Conservation (phyloP, 352 stramenopile species). For the Phytopythium boreale region DNA sequence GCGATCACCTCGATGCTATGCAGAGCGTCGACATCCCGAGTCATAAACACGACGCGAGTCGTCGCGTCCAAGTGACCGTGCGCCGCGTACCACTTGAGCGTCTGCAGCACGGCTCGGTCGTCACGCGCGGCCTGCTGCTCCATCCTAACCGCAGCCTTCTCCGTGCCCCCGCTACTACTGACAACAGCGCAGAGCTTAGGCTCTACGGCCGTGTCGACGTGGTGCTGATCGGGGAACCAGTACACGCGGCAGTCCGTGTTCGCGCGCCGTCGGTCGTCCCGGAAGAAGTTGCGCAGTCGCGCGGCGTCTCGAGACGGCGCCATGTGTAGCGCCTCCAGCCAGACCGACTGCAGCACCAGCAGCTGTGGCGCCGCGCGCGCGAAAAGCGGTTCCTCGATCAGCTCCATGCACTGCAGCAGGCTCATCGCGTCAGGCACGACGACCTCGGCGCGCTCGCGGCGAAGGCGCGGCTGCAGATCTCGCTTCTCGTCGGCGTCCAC, state of each 20-base stretch:
- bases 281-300: constrained; percentile 66
- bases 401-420: constrained; percentile 74
- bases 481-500: constrained; percentile 6
- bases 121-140: constrained; percentile 39
- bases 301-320: constrained; percentile 61
- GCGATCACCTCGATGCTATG: constrained; percentile 36
- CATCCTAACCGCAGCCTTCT: constrained; percentile 8
- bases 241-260: constrained; percentile 43
- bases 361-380: constrained; percentile 31
- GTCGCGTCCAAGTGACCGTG: constrained; percentile 30
- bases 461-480: constrained; percentile 22
- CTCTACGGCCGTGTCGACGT: constrained; percentile 52
- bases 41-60: constrained; percentile 56
- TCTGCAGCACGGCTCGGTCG: constrained; percentile 47
- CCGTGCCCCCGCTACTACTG: not conserved
- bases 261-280: constrained; percentile 44
- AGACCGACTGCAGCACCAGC: constrained; percentile 72
- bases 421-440: constrained; percentile 70
- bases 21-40: constrained; percentile 39
- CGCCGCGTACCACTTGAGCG: constrained; percentile 58
- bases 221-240: constrained; percentile 73
- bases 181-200: constrained; percentile 7
- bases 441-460: constrained; percentile 41
- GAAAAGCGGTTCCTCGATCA: constrained; percentile 61
- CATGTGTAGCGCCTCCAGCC: constrained; percentile 58